phyloP scores from a whole-genome alignment of 2,329 filamentous ascomycete species.

The Verruconis gallopava region DNA sequence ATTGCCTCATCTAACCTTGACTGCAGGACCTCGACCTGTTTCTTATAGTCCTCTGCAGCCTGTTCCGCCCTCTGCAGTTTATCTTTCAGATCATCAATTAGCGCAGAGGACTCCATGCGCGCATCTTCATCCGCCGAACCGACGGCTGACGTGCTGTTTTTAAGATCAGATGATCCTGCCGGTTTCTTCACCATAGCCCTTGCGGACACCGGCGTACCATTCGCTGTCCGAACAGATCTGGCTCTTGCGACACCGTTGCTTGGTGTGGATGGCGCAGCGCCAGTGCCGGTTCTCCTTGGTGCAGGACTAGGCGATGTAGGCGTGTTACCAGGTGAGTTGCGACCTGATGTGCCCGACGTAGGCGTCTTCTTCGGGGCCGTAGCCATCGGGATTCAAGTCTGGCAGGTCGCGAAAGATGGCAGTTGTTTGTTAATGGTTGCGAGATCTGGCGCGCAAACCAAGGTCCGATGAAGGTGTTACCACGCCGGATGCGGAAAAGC shows the following conservation, averaged over 20 bases:
- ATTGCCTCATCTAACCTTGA: constrained; percentile 73
- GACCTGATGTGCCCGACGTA: constrained; percentile 20
- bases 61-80: constrained; percentile 70
- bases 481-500: too few relatives aligned
- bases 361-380: constrained; percentile 23
- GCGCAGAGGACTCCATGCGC: constrained; percentile 63
- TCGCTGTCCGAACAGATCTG: constrained; percentile 18
- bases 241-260: constrained; percentile 19
- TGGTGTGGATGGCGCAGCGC: constrained; percentile 12
- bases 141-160: constrained; percentile 17
- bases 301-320: constrained; percentile 21
- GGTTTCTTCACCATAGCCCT: constrained; percentile 21
- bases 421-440: too few relatives aligned
- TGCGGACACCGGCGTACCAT: constrained; percentile 25
- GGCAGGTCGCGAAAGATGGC: too few relatives aligned
- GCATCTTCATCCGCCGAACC: constrained; percentile 45
- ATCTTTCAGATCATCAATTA: constrained; percentile 74
- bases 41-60: constrained; percentile 64
- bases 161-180: constrained; percentile 20
- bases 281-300: constrained; percentile 17
- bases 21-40: constrained; percentile 75
- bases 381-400: too few relatives aligned
- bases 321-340: constrained; percentile 16
- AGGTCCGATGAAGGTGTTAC: too few relatives aligned
- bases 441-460: too few relatives aligned